phyloP scores from a whole-genome alignment of 306 rosid genomes.

The Fagus sylvatica region DNA sequence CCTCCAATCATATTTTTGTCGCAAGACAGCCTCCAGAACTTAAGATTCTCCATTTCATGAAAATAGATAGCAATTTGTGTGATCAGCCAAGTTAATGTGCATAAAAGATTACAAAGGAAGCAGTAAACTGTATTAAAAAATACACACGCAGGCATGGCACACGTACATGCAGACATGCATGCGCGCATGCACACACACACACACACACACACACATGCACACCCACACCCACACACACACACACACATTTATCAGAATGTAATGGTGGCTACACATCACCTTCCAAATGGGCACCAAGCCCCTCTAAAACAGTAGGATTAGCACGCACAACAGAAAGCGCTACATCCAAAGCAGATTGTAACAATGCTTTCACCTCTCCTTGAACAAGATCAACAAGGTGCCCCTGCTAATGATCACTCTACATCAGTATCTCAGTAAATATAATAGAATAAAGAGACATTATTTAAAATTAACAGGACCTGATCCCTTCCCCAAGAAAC shows the following conservation, averaged over 20 bases:
- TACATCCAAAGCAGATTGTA: constrained; percentile 85
- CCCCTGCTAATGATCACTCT: constrained; percentile 59
- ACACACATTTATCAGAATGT: background rate
- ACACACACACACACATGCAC: no score
- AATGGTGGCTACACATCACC: constrained; percentile 38
- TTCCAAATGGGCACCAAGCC: constrained; percentile 92
- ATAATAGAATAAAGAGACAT: constrained; percentile 17
- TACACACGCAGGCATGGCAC: background rate
- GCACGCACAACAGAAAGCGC: constrained; percentile 90
- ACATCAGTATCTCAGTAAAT: constrained; percentile 38
- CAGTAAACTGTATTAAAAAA: background rate
- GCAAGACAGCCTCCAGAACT: background rate
- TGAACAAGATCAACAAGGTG: constrained; percentile 94
- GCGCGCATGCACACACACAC: no score
- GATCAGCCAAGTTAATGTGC: no score
- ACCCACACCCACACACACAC: no score
- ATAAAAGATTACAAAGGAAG: background rate
- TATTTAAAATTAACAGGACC: constrained; percentile 46
- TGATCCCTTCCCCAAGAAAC: constrained; percentile 93
- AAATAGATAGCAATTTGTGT: constrained; percentile 1
- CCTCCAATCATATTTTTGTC: background rate
- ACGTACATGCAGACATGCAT: no score
- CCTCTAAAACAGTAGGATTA: constrained; percentile 87
- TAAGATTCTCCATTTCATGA: background rate
- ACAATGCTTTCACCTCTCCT: constrained; percentile 79